Evolutionary conservation across 768 basidiomycete species (phyloP).

Genomic region (Lyophyllum shimeji): DNA sequence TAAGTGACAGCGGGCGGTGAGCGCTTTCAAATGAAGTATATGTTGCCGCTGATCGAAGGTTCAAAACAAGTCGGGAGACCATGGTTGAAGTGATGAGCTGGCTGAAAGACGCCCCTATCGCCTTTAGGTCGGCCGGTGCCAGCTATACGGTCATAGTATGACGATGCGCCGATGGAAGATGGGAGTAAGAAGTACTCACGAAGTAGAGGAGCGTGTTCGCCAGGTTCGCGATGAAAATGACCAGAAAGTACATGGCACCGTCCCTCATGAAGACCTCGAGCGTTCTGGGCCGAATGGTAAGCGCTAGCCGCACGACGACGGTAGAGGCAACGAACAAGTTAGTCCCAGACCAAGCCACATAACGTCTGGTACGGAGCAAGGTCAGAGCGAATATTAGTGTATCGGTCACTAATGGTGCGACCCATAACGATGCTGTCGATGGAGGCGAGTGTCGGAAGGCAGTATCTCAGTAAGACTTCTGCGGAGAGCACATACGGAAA

Average conservation of each 20-base stretch:
- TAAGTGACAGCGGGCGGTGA: too few species aligned
- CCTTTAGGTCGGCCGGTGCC: slow-evolving; percentile 24
- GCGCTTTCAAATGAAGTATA: too few species aligned
- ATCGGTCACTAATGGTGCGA: slow-evolving; percentile 24
- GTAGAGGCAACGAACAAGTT: slow-evolving; percentile 14
- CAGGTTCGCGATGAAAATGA: slow-evolving; percentile 25
- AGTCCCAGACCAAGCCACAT: slow-evolving; percentile 1
- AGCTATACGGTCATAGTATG: slow-evolving; percentile 8
- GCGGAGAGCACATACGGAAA: slow-evolving; percentile 20
- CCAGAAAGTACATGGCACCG: slow-evolving; percentile 26
- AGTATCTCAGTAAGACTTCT: too few species aligned
- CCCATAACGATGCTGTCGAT: slow-evolving; percentile 23
- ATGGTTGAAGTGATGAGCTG: slow-evolving; percentile 27
- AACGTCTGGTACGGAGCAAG: slow-evolving; percentile 14
- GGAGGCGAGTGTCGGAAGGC: background rate
- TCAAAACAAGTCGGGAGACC: slow-evolving; percentile 30
- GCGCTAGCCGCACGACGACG: too few species aligned
- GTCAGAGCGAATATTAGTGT: slow-evolving; percentile 8
- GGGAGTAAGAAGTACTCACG: slow-evolving; percentile 16
- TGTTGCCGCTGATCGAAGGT: slow-evolving; percentile 21
- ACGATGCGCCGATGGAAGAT: too few species aligned
- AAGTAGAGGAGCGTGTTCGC: slow-evolving; percentile 26
- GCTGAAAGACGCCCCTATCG: slow-evolving; percentile 30
- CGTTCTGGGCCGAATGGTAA: slow-evolving; percentile 8
- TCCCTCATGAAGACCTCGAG: slow-evolving; percentile 26